phyloP scores from a whole-genome alignment of 495 filamentous ascomycete genomes.

The Podospora appendiculata region DNA sequence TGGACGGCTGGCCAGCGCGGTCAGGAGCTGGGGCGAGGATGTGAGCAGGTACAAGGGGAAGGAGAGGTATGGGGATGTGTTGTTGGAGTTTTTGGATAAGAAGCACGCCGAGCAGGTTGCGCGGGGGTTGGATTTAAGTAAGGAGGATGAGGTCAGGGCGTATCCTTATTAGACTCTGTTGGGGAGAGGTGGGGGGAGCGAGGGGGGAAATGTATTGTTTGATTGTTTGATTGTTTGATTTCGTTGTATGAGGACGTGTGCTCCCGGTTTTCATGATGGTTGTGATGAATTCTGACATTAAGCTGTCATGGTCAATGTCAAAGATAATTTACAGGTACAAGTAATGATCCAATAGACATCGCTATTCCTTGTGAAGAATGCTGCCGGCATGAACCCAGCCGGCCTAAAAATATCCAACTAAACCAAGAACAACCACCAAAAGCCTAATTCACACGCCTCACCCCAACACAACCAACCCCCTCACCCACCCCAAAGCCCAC shows the following conservation, averaged over 20 bases:
- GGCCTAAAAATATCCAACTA: not conserved
- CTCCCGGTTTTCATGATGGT: too few relatives aligned
- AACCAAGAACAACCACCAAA: too few relatives aligned
- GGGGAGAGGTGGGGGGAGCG: conserved; percentile 19
- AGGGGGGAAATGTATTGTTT: not conserved
- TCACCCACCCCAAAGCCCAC: conserved; percentile 15
- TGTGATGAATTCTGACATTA: too few relatives aligned
- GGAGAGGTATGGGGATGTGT: conserved; percentile 68
- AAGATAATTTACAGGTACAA: too few relatives aligned
- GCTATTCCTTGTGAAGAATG: too few relatives aligned
- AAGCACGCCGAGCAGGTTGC: conserved; percentile 72
- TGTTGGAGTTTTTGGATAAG: conserved; percentile 75
- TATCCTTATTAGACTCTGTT: conserved; percentile 12
- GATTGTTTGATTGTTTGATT: not conserved
- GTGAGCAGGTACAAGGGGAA: conserved; percentile 78
- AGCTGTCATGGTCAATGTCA: too few relatives aligned
- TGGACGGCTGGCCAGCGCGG: conserved; percentile 60
- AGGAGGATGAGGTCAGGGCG: conserved; percentile 49
- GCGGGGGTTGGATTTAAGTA: conserved; percentile 52
- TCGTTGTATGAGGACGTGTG: too few relatives aligned
- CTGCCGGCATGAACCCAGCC: too few relatives aligned
- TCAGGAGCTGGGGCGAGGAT: conserved; percentile 83
- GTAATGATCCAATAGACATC: too few relatives aligned
- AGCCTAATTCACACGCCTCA: not conserved
- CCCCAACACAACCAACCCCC: not conserved